A percentile compares a stretch with the other conserved stretches of the same genome.
These are phyloP conservation scores for Candida gigantensis DNA, from an alignment of 1,139 yeast genomes.

Conservation along the genomic window DNA sequence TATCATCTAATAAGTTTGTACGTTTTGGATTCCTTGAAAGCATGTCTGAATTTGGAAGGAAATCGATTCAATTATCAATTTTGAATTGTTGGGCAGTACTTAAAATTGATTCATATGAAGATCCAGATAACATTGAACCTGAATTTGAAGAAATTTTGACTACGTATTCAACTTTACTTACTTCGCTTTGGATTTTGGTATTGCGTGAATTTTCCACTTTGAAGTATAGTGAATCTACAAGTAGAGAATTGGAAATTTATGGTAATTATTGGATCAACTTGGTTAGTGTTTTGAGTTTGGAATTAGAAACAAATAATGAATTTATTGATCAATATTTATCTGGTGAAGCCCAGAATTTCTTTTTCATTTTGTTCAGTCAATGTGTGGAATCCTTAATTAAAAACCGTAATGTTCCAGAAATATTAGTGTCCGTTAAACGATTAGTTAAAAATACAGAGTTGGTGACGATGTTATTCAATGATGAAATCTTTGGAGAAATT, in stretches of 20 bases:
- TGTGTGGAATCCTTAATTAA: constrained; percentile 74
- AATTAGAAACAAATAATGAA: constrained; percentile 53
- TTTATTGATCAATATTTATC: constrained; percentile 41
- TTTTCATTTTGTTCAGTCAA: constrained; percentile 80
- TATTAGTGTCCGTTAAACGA: constrained; percentile 55
- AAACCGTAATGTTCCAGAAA: constrained; percentile 41
- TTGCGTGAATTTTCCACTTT: constrained; percentile 73
- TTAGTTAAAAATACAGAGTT: constrained; percentile 60
- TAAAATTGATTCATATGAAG: constrained; percentile 48
- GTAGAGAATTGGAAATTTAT: constrained; percentile 58
- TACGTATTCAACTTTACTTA: constrained; percentile 60
- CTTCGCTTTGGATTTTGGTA: constrained; percentile 78
- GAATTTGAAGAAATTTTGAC: constrained; percentile 48
- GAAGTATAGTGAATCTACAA: constrained; percentile 52
- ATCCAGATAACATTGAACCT: constrained; percentile 32
- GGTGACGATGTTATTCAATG: constrained; percentile 62
- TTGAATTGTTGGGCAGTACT: constrained; percentile 89
- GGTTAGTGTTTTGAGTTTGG: constrained; percentile 72
- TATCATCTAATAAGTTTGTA: constrained; percentile 46
- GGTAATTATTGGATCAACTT: constrained; percentile 77
- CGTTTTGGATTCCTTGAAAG: constrained; percentile 45
- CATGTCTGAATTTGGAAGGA: constrained; percentile 56
- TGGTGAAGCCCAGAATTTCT: constrained; percentile 72
- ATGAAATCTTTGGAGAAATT: constrained; percentile 72
- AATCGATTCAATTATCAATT: constrained; percentile 67